A percentile compares a stretch with the other conserved stretches of the same genome.
Evolutionary conservation across 768 basidiomycete species (phyloP).

Genomic region (Suillus americanus): DNA sequence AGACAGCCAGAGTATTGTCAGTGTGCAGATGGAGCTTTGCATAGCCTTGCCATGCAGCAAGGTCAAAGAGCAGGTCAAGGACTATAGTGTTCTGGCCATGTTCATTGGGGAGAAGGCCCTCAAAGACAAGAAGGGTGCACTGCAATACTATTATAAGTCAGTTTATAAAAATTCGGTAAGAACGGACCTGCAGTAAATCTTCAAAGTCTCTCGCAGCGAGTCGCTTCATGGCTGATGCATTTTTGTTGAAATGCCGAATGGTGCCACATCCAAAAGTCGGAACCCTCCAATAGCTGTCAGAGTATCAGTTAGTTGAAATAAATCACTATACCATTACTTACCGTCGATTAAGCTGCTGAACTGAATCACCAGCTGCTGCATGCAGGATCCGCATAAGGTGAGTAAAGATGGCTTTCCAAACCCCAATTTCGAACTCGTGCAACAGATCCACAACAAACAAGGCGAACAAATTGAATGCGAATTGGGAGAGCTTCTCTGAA

Average conservation of each 20-base stretch:
- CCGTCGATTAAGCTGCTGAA: neutral
- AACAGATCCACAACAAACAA: slow-evolving; percentile 3
- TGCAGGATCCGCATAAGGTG: slow-evolving; percentile 1
- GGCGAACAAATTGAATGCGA: neutral
- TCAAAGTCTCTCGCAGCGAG: slow-evolving; percentile 14
- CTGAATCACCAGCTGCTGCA: neutral
- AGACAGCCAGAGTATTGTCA: slow-evolving; percentile 9
- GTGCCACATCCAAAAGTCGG: slow-evolving; percentile 11
- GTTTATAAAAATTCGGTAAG: neutral
- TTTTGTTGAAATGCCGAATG: slow-evolving; percentile 8
- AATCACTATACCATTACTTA: neutral
- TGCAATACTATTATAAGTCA: neutral
- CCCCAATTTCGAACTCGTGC: slow-evolving; percentile 9
- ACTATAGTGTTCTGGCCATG: neutral
- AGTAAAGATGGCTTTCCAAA: slow-evolving; percentile 14
- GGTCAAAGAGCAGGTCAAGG: slow-evolving; percentile 11
- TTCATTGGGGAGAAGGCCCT: slow-evolving; percentile 30
- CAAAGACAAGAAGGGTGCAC: slow-evolving; percentile 36
- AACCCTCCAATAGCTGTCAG: slow-evolving; percentile 12
- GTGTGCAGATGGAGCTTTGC: neutral
- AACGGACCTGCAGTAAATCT: slow-evolving; percentile 2
- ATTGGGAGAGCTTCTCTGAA: neutral
- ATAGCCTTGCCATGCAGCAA: slow-evolving; percentile 13
- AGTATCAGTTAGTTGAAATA: neutral
- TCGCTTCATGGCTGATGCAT: slow-evolving; percentile 11